Evolutionary conservation across 495 filamentous ascomycete species (phyloP), one percentile per base, ranked within the genome.

Genomic region (Xeromyces bisporus): DNA sequence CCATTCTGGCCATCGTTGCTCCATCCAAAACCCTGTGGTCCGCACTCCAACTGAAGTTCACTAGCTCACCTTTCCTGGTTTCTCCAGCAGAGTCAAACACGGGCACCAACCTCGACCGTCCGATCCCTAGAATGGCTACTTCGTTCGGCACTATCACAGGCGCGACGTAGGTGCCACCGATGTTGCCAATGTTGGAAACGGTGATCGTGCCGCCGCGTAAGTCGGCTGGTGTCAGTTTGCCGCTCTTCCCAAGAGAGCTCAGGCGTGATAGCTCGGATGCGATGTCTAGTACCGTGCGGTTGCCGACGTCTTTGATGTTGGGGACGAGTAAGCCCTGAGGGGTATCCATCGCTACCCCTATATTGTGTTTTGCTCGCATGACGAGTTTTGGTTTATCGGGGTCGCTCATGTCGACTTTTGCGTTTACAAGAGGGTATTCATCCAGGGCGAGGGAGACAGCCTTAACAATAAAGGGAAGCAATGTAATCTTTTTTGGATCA

Each of bases 11-110:
- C 71, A 93, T 78, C 16, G 80, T 91, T 18, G 85, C 89, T 3
- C 91, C 91, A 57, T 99, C 91, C 27, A 96, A 72, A 30, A 96
- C 75, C 3, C 91, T 62, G 57, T 99, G 91, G 54, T 99, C 91
- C 12, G 87, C 91, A 47, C 83, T 87, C 86, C 86, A 99, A 46
- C 83, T 93, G 41, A 96, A 87, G 48, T 89, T 80, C 41, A 73
- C 71, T 18, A 93, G 76, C 23, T 85, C 94, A 35, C 81, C 93
- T 20, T 70, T 89, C 10, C 67, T 84, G 31, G 94, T 83, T 18
- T 91, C 87, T 32, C 84, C 91, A 16, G 75, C 80, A 15, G 77
- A 72, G 71, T 80, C 31, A 66, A 81, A 56, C 58, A 85, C 42
- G 51, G 82, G 62, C 18, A 77, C 57, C 34, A 66, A 64, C 44